Conservation (phyloP, 148 eudicot species). For the Rhododendron williamsianum region DNA sequence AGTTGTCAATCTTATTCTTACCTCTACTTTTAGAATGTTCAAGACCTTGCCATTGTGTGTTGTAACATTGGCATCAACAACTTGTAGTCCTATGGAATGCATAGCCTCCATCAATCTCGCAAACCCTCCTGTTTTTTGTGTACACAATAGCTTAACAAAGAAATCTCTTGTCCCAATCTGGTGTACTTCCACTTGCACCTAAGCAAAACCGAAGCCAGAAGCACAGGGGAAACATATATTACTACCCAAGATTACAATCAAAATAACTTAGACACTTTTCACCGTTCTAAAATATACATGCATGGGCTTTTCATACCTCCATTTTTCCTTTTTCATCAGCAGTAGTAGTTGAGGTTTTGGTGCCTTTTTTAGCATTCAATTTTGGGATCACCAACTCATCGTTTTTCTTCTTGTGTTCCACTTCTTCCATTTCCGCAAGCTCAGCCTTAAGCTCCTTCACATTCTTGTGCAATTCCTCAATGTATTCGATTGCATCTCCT, state of each 20-base stretch:
- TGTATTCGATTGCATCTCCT: slow-evolving; percentile 75
- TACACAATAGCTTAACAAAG: slow-evolving; percentile 39
- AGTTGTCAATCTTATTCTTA: neutral
- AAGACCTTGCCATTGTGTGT: slow-evolving; percentile 17
- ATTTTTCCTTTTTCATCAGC: slow-evolving; percentile 15
- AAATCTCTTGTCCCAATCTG: slow-evolving; percentile 48
- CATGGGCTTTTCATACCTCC: slow-evolving; percentile 29
- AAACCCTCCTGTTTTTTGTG: slow-evolving; percentile 41
- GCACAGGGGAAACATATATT: neutral
- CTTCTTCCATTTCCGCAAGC: slow-evolving; percentile 31
- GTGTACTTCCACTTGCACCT: slow-evolving; percentile 58
- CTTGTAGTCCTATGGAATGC: slow-evolving; percentile 40
- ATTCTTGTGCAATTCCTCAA: slow-evolving; percentile 46
- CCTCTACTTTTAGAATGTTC: slow-evolving; percentile 24
- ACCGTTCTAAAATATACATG: neutral
- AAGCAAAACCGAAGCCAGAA: neutral
- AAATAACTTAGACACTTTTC: neutral
- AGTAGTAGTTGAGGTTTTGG: neutral
- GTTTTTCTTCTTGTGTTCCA: slow-evolving; percentile 16
- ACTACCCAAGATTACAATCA: neutral
- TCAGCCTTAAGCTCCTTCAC: slow-evolving; percentile 36
- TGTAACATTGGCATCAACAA: slow-evolving; percentile 54
- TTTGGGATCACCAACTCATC: slow-evolving; percentile 10
- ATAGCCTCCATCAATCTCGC: slow-evolving; percentile 50
- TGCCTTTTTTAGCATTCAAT: slow-evolving; percentile 1